phyloP scores from a whole-genome alignment of 2,329 filamentous ascomycete species.

The Dothiorella sarmentorum region DNA sequence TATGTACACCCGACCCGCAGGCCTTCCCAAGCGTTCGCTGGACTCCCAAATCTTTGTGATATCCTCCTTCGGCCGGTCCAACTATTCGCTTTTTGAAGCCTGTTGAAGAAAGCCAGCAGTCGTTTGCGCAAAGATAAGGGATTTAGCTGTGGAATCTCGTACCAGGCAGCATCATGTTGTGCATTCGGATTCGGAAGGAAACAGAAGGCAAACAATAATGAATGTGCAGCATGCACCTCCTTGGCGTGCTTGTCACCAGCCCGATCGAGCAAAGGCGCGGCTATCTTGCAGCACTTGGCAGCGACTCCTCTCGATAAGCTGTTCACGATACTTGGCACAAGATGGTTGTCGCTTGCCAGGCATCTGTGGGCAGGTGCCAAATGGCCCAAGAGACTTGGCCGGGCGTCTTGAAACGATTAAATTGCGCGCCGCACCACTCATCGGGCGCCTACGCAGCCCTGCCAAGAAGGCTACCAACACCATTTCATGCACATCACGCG shows the following conservation, averaged over 20 bases:
- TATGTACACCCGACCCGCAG: too few relatives aligned
- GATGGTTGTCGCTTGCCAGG: neutral
- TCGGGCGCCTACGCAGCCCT: neutral
- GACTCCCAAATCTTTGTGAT: too few relatives aligned
- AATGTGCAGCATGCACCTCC: neutral
- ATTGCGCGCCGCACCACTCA: neutral
- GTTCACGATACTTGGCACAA: neutral
- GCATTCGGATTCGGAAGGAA: neutral
- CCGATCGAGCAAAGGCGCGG: neutral
- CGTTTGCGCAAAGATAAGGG: neutral
- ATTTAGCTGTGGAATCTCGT: neutral
- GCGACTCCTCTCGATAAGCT: slow-evolving; percentile 1
- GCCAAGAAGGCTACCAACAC: neutral
- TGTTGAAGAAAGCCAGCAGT: neutral
- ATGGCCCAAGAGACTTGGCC: neutral
- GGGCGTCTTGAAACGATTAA: neutral
- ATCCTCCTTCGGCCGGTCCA: neutral
- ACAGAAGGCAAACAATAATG: neutral
- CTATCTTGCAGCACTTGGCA: slow-evolving; percentile 1
- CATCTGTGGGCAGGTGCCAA: neutral
- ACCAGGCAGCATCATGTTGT: neutral
- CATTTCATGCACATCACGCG: neutral
- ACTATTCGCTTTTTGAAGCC: neutral
- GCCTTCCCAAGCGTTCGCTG: too few relatives aligned
- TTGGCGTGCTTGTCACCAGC: slow-evolving; percentile 13